phyloP scores from a whole-genome alignment of 768 basidiomycete species.

The Mycena galopus region DNA sequence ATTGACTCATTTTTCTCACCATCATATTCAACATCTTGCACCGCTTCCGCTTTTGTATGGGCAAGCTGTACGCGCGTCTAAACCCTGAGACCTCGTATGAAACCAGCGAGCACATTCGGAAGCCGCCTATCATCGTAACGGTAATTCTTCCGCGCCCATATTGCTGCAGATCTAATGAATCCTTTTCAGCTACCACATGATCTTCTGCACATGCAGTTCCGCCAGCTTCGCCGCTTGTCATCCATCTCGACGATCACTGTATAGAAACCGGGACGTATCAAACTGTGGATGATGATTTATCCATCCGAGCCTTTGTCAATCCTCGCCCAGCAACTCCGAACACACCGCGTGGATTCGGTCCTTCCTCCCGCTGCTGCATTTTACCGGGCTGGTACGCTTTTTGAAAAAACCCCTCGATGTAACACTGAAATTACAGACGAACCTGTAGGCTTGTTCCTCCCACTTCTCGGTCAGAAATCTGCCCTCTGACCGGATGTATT shows the following conservation, averaged over 20 bases:
- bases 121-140: background rate
- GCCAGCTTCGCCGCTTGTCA: background rate
- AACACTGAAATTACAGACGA: constrained; percentile 17
- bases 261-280: background rate
- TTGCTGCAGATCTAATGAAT: no score
- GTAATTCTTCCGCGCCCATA: background rate
- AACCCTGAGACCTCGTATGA: no score
- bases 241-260: background rate
- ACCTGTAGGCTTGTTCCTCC: constrained; percentile 32
- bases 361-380: constrained; percentile 33
- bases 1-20: no score
- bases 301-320: constrained; percentile 6
- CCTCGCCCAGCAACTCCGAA: background rate
- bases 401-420: background rate
- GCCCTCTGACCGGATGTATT: constrained; percentile 42
- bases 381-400: no score
- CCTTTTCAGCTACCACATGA: background rate
- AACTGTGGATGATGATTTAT: background rate
- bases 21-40: no score
- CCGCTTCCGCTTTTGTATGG: no score
- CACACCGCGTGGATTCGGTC: constrained; percentile 39
- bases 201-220: background rate
- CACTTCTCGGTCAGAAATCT: constrained; percentile 40
- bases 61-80: no score
- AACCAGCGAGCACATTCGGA: no score